Conservation (phyloP, 805 yeast species). For the Yamadazyma endophytica region DNA sequence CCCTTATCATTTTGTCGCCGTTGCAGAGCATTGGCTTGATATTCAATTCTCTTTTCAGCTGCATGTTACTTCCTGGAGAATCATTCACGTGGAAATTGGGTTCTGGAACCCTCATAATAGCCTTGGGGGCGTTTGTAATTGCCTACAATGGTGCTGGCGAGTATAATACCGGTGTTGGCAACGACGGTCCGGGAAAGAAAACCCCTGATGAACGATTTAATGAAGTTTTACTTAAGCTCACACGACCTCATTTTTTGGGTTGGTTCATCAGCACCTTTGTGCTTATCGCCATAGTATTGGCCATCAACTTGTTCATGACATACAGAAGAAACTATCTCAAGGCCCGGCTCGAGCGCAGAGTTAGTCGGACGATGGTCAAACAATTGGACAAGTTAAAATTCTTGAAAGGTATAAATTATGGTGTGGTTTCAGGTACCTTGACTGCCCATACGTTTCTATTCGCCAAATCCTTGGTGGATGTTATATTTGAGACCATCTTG, state of each 20-base stretch:
- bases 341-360: constrained; percentile 6
- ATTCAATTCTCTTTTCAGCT: constrained; percentile 70
- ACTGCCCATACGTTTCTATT: constrained; percentile 82
- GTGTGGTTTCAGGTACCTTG: constrained; percentile 67
- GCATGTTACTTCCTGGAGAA: constrained; percentile 64
- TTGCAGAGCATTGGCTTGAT: constrained; percentile 85
- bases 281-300: constrained; percentile 19
- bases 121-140: constrained; percentile 70
- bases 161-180: constrained; percentile 16
- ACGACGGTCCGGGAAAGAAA: constrained; percentile 17
- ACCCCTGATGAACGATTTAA: too few species aligned
- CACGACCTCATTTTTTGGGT: constrained; percentile 43
- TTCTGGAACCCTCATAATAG: constrained; percentile 63
- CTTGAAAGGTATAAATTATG: constrained; percentile 58
- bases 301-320: constrained; percentile 16
- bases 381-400: constrained; percentile 21
- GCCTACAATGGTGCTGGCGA: constrained; percentile 64
- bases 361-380: constrained; percentile 7
- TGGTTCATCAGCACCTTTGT: constrained; percentile 50
- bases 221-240: constrained; percentile 32
- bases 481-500: constrained; percentile 45
- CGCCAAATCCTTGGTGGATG: constrained; percentile 81
- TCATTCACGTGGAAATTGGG: constrained; percentile 54
- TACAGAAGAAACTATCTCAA: constrained; percentile 11
- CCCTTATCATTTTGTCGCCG: constrained; percentile 75